Evolutionary conservation across 768 basidiomycete species (phyloP), one percentile per base, ranked within the genome.

Genomic region (Lactarius psammicola): DNA sequence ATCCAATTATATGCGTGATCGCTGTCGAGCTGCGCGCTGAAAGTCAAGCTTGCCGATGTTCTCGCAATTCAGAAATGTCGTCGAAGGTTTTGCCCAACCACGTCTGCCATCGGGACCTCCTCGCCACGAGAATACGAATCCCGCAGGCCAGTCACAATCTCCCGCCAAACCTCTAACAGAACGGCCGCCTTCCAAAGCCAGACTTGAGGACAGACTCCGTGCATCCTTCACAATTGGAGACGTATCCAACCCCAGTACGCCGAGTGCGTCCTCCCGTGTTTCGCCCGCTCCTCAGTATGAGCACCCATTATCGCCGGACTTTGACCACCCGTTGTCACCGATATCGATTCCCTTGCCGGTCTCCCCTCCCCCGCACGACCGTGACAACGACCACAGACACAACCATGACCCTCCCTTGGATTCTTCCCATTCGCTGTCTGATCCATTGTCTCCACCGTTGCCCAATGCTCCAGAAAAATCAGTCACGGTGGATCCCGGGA

Each of bases 201-300:
- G 82, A 28, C 78, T 93, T 2, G 92, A 93, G 75, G 91, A 93
- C 64, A 81, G 92, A 54, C 78, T 93, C n/a, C 83, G 87, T 54
- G 87, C 89, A 78, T 81, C 82, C 31, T 82, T 87, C 69, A 80
- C 82, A 26, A 80, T 82, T 59, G 84, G 82, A 23, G 89, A 91
- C 23, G 77, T 80, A 15, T 83, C 84, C 10, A 78, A 74, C 63
- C 66, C 75, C 23, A 77, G 76, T 28, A 79, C 85, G 0, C 79
- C 84, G 6, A 72, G 74, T 9, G 66, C 66, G 1, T 81, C 85
- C 23, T 71, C 77, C 7, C 78, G 76, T 46, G 74, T 76, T 20
- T 81, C 85, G 4, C 80, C 85, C 15, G 67, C 73, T 9, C 76
- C 81, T 23, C 60, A 68, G 17, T 70, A 70, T 40, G 77, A 75